Evolutionary conservation across 495 filamentous ascomycete genomes (phyloP).

Genomic region (Penicillium arizonense): DNA sequence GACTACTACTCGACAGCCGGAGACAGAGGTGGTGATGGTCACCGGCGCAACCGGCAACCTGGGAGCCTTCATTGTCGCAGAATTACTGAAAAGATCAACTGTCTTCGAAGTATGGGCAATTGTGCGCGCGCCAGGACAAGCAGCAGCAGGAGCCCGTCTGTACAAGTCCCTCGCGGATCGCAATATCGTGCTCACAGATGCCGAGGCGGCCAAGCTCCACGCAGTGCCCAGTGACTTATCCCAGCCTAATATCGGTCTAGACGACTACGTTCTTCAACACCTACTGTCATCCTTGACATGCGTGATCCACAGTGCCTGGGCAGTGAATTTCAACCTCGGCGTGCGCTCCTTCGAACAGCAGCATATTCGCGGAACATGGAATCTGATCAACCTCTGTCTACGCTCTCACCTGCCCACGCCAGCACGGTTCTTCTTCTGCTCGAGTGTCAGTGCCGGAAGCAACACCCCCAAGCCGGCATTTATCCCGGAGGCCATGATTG

Average conservation of each 20-base stretch:
- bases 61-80: slow-evolving; percentile 54
- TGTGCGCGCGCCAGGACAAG: slow-evolving; percentile 47
- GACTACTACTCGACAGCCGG: slow-evolving; percentile 10
- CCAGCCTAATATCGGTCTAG: slow-evolving; percentile 46
- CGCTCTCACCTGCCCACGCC: slow-evolving; percentile 28
- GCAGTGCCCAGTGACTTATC: slow-evolving; percentile 27
- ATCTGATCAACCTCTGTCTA: slow-evolving; percentile 59
- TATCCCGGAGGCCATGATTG: slow-evolving; percentile 49
- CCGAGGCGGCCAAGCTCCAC: slow-evolving; percentile 18
- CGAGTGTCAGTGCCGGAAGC: slow-evolving; percentile 52
- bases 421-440: slow-evolving; percentile 57
- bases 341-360: slow-evolving; percentile 57
- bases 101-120: slow-evolving; percentile 54
- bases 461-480: slow-evolving; percentile 25
- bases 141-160: slow-evolving; percentile 20
- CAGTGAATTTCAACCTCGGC: slow-evolving; percentile 71
- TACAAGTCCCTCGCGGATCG: slow-evolving; percentile 21
- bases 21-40: slow-evolving; percentile 29
- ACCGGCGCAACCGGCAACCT: slow-evolving; percentile 65
- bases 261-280: slow-evolving; percentile 28
- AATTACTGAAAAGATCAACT: slow-evolving; percentile 26
- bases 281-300: slow-evolving; percentile 44
- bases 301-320: slow-evolving; percentile 66
- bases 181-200: slow-evolving; percentile 15
- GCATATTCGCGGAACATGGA: slow-evolving; percentile 55